Base-by-base conservation (phyloP, 805 yeast genomes). In the Ogataea minuta region DNA sequence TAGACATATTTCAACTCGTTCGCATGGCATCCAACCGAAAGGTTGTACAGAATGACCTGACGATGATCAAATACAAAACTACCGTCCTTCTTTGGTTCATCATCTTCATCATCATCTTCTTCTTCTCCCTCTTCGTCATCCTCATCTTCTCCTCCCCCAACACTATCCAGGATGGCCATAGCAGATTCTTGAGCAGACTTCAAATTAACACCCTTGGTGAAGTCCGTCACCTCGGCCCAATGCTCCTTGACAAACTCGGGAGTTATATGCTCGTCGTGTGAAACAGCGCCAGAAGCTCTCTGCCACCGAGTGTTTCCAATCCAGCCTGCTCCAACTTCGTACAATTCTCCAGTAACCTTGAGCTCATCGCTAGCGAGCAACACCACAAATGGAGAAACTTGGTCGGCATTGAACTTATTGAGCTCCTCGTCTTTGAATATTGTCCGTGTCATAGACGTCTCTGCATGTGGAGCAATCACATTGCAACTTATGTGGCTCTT, bases 251-350 rank as follows among this genome's bases (percentile, higher is more conserved):
- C 68, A 52, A 77, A 75, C 64, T 91, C 98, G 14, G 87, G 81
- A 11, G 77, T 67, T 28, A 76, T 68, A 23, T 57, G 61, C 14
- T 64, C 66, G 32, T 75, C 77, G 45, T 73, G 76, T 25, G 77
- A 73, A 11, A 84, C 84, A 31, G 76, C 83, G 52, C 99, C 98
- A 48, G 81, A 79, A 39, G 95, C 82, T 62, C 96, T 79, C 68
- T 91, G 95, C 91, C 93, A 90, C 70, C 97, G 78, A 28, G 96
- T 90, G 64, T 79, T 78, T 56, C 95, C 97, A 53, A 86, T 72
- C 96, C 97, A 91, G 29, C 96, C 98, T 43, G 93, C 96, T 52
- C 98, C 99, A 51, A 81, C 83, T 71, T 91, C 99, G 62, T 81
- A 91, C 46, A 84, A 66, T 62, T 83, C 83, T 41, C 97, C 98